Conservation (phyloP, 2,329 filamentous ascomycete genomes). For the Aspergillus pseudonomiae region DNA sequence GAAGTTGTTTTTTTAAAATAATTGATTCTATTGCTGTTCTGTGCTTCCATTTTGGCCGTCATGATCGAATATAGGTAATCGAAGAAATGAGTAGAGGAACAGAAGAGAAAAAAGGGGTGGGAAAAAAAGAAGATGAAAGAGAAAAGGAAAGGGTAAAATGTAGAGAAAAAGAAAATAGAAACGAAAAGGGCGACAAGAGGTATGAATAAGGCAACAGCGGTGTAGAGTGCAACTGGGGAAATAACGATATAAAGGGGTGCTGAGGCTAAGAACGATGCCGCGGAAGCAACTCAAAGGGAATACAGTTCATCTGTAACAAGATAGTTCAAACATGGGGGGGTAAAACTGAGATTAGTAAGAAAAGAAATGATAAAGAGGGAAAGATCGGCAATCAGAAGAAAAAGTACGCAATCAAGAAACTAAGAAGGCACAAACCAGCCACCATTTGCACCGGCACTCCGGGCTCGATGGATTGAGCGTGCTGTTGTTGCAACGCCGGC, state of each 20-base stretch:
- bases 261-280: constrained; percentile 31
- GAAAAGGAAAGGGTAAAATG: constrained; percentile 16
- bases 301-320: constrained; percentile 22
- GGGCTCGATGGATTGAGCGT: constrained; percentile 58
- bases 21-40: constrained; percentile 9
- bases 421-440: constrained; percentile 80
- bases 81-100: constrained; percentile 18
- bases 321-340: constrained; percentile 24
- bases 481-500: constrained; percentile 58
- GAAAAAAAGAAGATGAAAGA: constrained; percentile 19
- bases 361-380: constrained; percentile 19
- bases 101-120: constrained; percentile 21
- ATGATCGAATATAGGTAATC: constrained; percentile 15
- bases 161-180: constrained; percentile 19
- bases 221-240: constrained; percentile 5
- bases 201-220: constrained; percentile 1
- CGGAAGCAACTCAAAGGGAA: constrained; percentile 29
- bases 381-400: constrained; percentile 70
- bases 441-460: constrained; percentile 87
- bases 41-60: constrained; percentile 20
- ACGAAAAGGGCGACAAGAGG: constrained; percentile 8
- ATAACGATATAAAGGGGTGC: constrained; percentile 19
- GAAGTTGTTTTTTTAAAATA: background rate
- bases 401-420: constrained; percentile 93
- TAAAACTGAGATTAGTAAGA: constrained; percentile 29